Evolutionary conservation across 305 asterid genomes (phyloP), one percentile per base, ranked within the genome.

Genomic region (Lippia alba): DNA sequence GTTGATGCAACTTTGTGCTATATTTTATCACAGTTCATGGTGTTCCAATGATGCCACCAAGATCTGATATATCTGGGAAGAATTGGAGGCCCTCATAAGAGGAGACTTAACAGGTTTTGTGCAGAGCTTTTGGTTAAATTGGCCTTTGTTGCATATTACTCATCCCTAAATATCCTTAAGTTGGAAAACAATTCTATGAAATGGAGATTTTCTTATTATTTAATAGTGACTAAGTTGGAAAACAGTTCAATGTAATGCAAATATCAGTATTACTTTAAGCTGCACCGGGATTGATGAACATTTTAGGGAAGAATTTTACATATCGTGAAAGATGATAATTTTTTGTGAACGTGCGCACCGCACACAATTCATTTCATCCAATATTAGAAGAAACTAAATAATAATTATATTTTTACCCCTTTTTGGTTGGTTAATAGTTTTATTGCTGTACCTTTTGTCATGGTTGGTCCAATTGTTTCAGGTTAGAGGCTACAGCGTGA

Each of bases 51-150:
- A 77, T 85, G 81, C 83, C 91, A 18, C 60, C 84, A 69, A 82
- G 89, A 73, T 85, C 87, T 45, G 96, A 89, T 55, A 75, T 84
- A 79, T 69, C 91, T 71, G 71, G 87, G 2, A 69, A 79, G 70
- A 83, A 74, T 72, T 81, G 96, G 96, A 87, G 96, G 78, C 96
- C 93, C 70, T 75, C 86, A 11, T 91, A 77, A 79, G 78, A 61
- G 56, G 66, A 63, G 63, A 70, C 64, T 59, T 72, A 36, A 53
- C 53, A 66, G 60, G 71, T 76, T 78, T 57, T 69, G 17, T 64
- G 89, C 88, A 83, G 80, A 83, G 90, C 61, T 76, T 71, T 77
- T 66, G 63, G 39, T 72, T 63, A 66, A 53, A 51, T 40, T 61
- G 15, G 57, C 24, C 44, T 54, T 58, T 40, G 41, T 61, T 12